Conservation (phyloP, 108 stramenopile species). For the Seminavis robusta region DNA sequence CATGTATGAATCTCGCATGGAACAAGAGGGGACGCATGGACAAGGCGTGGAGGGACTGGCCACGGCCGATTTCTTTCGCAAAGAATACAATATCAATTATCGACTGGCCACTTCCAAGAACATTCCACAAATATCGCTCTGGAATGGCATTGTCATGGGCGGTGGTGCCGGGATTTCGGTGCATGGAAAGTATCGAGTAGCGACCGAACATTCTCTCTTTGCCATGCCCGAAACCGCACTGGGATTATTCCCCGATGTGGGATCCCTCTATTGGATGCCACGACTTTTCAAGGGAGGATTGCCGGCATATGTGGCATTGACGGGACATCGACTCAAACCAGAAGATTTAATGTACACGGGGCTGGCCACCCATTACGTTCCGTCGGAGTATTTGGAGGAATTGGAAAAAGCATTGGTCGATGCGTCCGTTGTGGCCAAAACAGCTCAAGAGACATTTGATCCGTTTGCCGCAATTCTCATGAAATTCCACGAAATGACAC, state of each 20-base stretch:
- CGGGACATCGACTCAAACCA: slow-evolving; percentile 80
- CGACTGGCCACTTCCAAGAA: slow-evolving; percentile 44
- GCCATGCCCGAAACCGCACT: slow-evolving; percentile 99
- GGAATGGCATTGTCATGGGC: slow-evolving; percentile 99
- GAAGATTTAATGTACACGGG: slow-evolving; percentile 85
- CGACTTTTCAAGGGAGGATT: slow-evolving; percentile 61
- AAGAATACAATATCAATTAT: slow-evolving; percentile 89
- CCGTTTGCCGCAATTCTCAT: slow-evolving; percentile 33
- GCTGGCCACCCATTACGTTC: slow-evolving; percentile 93
- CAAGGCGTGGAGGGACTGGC: slow-evolving; percentile 10
- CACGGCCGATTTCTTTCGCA: slow-evolving; percentile 74
- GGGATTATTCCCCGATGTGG: slow-evolving; percentile 98
- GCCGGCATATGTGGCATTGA: slow-evolving; percentile 90
- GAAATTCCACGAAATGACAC: slow-evolving; percentile 44
- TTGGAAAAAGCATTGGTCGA: slow-evolving; percentile 49
- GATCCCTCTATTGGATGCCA: slow-evolving; percentile 88
- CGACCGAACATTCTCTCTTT: slow-evolving; percentile 90
- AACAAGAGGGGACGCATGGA: slow-evolving; percentile 14
- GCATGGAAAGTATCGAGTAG: slow-evolving; percentile 89
- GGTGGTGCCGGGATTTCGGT: slow-evolving; percentile 96
- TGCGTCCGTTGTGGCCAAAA: slow-evolving; percentile 15
- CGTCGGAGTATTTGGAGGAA: slow-evolving; percentile 56
- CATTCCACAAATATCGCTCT: slow-evolving; percentile 79
- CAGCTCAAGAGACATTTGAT: slow-evolving; percentile 17
- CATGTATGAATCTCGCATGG: slow-evolving; percentile 48